Evolutionary conservation across 208 protist genomes (phyloP), one percentile per base, ranked within the genome.

Genomic region (Entamoeba moshkovskii): DNA sequence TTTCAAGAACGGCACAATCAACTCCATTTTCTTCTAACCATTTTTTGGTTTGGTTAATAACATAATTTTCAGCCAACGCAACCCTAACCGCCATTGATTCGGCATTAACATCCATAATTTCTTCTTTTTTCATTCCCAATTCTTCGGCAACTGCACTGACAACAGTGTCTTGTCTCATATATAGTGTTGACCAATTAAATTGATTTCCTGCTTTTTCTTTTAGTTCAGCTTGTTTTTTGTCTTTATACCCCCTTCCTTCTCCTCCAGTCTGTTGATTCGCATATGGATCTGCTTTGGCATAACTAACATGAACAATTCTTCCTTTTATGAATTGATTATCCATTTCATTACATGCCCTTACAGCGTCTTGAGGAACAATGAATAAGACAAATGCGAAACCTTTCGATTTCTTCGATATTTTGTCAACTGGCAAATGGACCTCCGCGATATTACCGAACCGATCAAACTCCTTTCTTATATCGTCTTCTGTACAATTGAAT

Each of bases 341-440:
- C 73, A 98, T 96, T 18, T 95, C 94, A 92, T 95, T 94, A 91
- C 97, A 94, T 0, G 97, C 97, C 25, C 92, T 73, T 44, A 97
- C 95, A 0, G 98, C 98, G 92, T 98, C 96, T 48, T 98, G 96
- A 33, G 96, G 96, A 1, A 95, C 52, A 0, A 95, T 92, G 94
- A 98, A 99, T 42, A 96, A 95, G 25, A 99, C 96, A 95, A 98
- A 99, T 42, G 96, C 98, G 1, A 97, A 96, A 59, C 98, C 98
- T 93, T 97, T 98, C 59, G 97, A 96, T 94, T 98, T 97, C 47
- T 97, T 96, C 0, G 97, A 98, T 93, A 98, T 96, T n/a, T 95
- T 95, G 42, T 98, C 98, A 22, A 98, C 95, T 2, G 97, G 97
- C 48, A 99, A 97, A 96, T 98, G 98, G 91, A 98, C 96, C 46